A percentile compares a stretch with the other conserved stretches of the same genome.
Evolutionary conservation across 2,329 filamentous ascomycete genomes (phyloP).

Genomic region (Chaetothyriales sp.): DNA sequence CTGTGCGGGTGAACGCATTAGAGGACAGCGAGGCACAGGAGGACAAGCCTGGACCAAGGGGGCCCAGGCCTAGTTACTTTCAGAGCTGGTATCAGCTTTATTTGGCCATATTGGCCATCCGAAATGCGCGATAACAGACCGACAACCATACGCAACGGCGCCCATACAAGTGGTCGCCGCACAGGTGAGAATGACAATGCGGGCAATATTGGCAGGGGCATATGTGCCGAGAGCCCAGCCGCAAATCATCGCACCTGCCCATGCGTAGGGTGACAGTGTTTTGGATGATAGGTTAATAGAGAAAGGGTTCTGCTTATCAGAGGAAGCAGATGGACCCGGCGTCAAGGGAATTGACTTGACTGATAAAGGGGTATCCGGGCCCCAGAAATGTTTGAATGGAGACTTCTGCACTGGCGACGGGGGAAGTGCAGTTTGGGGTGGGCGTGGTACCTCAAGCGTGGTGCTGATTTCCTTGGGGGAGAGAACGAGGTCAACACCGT

Average conservation of each 20-base stretch:
- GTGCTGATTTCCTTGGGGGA: background rate
- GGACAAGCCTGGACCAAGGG: background rate
- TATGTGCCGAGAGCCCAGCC: background rate
- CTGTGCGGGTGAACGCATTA: background rate
- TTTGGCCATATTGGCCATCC: background rate
- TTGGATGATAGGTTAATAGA: background rate
- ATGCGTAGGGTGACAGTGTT: background rate
- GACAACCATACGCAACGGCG: background rate
- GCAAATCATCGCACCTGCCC: background rate
- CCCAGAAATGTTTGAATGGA: background rate
- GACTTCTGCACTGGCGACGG: background rate
- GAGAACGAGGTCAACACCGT: background rate
- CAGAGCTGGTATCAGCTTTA: background rate
- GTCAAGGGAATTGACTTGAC: background rate
- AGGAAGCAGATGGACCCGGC: background rate
- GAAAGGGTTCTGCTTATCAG: background rate
- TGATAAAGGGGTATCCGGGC: background rate
- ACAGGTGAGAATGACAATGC: background rate
- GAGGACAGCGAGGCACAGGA: background rate
- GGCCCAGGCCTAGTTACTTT: background rate
- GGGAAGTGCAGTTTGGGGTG: background rate
- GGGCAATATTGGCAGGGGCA: background rate
- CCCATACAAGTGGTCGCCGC: background rate
- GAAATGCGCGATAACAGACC: background rate
- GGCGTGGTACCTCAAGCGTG: background rate